Conservation (phyloP, 495 filamentous ascomycete species). For the Hypoxylon subgilvum region DNA sequence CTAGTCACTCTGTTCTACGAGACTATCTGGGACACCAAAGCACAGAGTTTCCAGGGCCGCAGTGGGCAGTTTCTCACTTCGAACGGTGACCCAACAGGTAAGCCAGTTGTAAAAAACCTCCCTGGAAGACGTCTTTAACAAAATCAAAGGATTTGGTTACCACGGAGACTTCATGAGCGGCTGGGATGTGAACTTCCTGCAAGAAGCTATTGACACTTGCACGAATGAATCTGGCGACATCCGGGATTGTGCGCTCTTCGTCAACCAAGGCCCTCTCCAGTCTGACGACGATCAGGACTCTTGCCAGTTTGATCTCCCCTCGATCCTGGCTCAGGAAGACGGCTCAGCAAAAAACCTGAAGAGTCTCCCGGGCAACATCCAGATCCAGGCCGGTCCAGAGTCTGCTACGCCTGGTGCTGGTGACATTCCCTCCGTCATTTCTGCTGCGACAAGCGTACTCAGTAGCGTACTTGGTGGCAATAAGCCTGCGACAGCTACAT, state of each 20-base stretch:
- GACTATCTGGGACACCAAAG: constrained; percentile 81
- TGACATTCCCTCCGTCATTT: constrained; percentile 13
- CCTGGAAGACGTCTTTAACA: constrained; percentile 11
- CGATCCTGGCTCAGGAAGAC: constrained; percentile 43
- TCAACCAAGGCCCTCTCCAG: constrained; percentile 44
- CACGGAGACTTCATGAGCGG: constrained; percentile 87
- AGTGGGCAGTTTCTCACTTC: constrained; percentile 78
- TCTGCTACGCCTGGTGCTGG: constrained; percentile 39
- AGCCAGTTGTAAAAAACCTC: constrained; percentile 4
- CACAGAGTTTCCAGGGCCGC: constrained; percentile 61
- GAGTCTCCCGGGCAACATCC: constrained; percentile 48
- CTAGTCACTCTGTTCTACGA: constrained; percentile 82
- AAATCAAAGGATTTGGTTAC: constrained; percentile 69
- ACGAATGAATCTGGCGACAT: constrained; percentile 56
- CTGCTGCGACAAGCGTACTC: constrained; percentile 31
- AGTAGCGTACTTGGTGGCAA: constrained; percentile 20
- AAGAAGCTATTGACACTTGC: constrained; percentile 65
- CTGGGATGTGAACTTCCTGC: constrained; percentile 71
- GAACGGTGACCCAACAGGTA: constrained; percentile 80
- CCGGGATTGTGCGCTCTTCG: constrained; percentile 63
- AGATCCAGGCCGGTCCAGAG: constrained; percentile 45
- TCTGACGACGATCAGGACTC: constrained; percentile 41
- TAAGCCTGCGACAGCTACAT: constrained; percentile 14
- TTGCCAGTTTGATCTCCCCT: constrained; percentile 47
- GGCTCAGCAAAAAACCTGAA: constrained; percentile 37